phyloP scores from a whole-genome alignment of 1,284 basidiomycete species.

The Stereum hirsutum region DNA sequence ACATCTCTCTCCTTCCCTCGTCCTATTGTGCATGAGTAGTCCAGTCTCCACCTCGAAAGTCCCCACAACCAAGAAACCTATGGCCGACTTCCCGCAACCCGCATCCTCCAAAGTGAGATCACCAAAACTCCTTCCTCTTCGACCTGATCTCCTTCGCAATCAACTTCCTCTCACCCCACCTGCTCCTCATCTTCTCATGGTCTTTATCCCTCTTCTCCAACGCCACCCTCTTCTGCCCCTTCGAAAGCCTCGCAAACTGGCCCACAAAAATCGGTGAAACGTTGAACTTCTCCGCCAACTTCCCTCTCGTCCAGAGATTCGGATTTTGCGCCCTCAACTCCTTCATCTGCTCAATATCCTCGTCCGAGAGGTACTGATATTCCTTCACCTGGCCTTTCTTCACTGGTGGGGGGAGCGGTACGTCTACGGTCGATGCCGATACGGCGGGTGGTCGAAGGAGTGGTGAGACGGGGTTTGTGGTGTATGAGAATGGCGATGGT shows the following conservation, averaged over 20 bases:
- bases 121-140: slow-evolving; percentile 55
- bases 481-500: slow-evolving; percentile 60
- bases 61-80: no score
- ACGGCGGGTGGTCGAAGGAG: slow-evolving; percentile 35
- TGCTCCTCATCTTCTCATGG: slow-evolving; percentile 31
- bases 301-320: slow-evolving; percentile 34
- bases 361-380: slow-evolving; percentile 37
- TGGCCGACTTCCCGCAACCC: no score
- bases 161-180: slow-evolving; percentile 53
- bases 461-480: slow-evolving; percentile 58
- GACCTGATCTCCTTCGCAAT: slow-evolving; percentile 42
- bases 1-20: no score
- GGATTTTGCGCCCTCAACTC: slow-evolving; percentile 45
- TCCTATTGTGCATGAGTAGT: no score
- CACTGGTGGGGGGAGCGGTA: slow-evolving; percentile 30
- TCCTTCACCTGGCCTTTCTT: slow-evolving; percentile 20
- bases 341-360: slow-evolving; percentile 45
- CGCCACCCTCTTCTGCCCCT: slow-evolving; percentile 29
- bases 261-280: slow-evolving; percentile 48
- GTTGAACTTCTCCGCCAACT: slow-evolving; percentile 49
- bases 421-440: slow-evolving; percentile 15
- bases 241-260: slow-evolving; percentile 45
- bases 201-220: slow-evolving; percentile 26
- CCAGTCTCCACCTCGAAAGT: no score
- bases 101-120: no score